Evolutionary conservation across 1,284 basidiomycete genomes (phyloP).

Genomic region (Grifola frondosa): DNA sequence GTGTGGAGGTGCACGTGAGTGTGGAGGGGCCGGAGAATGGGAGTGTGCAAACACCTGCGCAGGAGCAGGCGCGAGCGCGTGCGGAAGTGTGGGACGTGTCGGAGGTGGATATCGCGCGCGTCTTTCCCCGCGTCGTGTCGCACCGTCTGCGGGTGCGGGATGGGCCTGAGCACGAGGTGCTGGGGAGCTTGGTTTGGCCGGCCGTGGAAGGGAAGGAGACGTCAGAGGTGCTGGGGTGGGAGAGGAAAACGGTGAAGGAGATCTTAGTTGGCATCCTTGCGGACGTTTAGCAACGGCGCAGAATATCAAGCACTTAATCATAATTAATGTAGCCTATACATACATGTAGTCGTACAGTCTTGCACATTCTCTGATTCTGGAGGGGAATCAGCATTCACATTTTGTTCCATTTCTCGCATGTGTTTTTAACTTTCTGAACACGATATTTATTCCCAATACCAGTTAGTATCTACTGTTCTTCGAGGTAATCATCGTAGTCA

Average conservation of each 20-base stretch:
- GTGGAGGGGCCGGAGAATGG: conserved; percentile 5
- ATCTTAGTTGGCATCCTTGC: conserved; percentile 54
- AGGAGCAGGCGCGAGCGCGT: conserved; percentile 10
- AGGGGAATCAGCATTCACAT: no score
- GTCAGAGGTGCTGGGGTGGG: conserved; percentile 20
- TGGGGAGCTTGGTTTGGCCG: conserved; percentile 57
- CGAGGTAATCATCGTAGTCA: no score
- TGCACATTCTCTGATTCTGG: no score
- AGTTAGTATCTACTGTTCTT: no score
- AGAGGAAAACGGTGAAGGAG: conserved; percentile 54
- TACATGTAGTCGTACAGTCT: no score
- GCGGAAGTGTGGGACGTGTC: conserved; percentile 54
- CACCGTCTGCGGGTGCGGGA: conserved; percentile 68
- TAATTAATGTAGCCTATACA: no score
- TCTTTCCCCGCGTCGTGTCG: conserved; percentile 66
- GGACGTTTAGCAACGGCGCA: conserved; percentile 41
- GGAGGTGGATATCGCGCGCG: conserved; percentile 68
- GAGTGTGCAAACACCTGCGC: conserved; percentile 10
- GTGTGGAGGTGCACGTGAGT: conserved; percentile 10
- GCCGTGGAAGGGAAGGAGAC: conserved; percentile 21
- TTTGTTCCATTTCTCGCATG: no score
- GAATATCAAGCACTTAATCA: not conserved
- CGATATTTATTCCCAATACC: no score
- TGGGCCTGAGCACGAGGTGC: conserved; percentile 64
- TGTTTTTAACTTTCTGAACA: no score